Conservation (phyloP, 176 grass and related monocot genomes). For the Zoysia pacifica region DNA sequence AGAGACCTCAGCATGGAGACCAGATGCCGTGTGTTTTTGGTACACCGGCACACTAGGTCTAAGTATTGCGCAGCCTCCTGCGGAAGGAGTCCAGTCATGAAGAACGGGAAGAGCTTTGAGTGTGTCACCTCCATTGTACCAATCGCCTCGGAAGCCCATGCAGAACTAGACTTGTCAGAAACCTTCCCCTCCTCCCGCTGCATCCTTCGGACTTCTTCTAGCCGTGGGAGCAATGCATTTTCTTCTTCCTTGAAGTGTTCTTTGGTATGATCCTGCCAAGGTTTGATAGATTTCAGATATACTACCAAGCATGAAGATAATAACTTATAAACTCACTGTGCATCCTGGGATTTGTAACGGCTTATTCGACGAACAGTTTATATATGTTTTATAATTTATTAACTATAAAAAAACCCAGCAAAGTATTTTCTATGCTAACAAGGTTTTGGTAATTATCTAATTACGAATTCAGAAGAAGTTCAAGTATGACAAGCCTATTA, state of each 20-base stretch:
- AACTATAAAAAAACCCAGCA: neutral
- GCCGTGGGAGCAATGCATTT: slow-evolving; percentile 68
- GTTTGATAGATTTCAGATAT: slow-evolving; percentile 27
- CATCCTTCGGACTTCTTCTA: slow-evolving; percentile 63
- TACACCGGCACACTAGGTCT: slow-evolving; percentile 66
- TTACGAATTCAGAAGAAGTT: neutral
- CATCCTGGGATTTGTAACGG: neutral
- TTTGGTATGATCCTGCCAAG: slow-evolving; percentile 71
- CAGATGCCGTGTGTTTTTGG: slow-evolving; percentile 52
- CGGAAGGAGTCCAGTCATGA: slow-evolving; percentile 88
- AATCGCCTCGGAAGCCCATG: slow-evolving; percentile 58
- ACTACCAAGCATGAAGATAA: neutral
- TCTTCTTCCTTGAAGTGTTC: slow-evolving; percentile 96
- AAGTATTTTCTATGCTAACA: neutral
- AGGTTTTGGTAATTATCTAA: neutral
- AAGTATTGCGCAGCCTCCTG: slow-evolving; percentile 88
- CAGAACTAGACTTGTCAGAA: slow-evolving; percentile 55
- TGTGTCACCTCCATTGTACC: slow-evolving; percentile 75
- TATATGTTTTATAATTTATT: neutral
- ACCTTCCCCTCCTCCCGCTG: slow-evolving; percentile 61
- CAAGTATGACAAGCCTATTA: neutral
- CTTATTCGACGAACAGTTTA: neutral
- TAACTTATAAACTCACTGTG: neutral
- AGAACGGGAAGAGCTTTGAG: slow-evolving; percentile 84
- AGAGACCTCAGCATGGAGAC: slow-evolving; percentile 70